Percentiles rank a stretch among this genome's conserved stretches.
These are phyloP conservation scores for Saccharomyces paradoxus DNA, from an alignment of 805 yeast species.

Conservation along the genomic window DNA sequence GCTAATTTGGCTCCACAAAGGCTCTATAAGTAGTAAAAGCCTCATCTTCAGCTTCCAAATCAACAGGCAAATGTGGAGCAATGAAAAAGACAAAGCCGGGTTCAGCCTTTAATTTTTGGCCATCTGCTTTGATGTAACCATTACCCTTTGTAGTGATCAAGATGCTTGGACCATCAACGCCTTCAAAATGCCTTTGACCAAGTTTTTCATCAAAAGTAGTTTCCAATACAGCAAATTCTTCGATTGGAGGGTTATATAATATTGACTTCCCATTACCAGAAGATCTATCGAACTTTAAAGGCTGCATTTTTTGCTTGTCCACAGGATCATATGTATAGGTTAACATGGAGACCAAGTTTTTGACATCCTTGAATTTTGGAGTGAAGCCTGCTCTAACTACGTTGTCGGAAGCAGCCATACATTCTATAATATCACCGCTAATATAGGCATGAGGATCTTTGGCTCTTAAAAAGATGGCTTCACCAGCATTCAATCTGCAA, in stretches of 20 bases:
- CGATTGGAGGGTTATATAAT: conserved; percentile 92
- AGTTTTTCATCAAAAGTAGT: conserved; percentile 47
- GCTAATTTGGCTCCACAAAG: conserved; percentile 56
- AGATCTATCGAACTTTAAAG: conserved; percentile 41
- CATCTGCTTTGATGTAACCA: conserved; percentile 47
- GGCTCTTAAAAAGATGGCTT: conserved; percentile 93
- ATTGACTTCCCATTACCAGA: conserved; percentile 58
- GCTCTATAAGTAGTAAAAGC: conserved; percentile 84
- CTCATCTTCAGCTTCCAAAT: conserved; percentile 43
- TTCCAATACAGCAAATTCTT: conserved; percentile 89
- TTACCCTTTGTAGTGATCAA: conserved; percentile 74
- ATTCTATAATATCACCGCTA: conserved; percentile 93
- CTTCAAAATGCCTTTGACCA: conserved; percentile 47
- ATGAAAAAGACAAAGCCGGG: conserved; percentile 80
- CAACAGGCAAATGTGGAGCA: conserved; percentile 66
- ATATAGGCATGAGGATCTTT: conserved; percentile 98
- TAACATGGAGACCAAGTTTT: conserved; percentile 80
- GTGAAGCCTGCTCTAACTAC: conserved; percentile 98
- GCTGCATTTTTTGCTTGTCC: conserved; percentile 85
- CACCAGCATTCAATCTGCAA: conserved; percentile 73
- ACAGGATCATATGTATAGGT: conserved; percentile 86
- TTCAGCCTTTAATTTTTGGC: conserved; percentile 40
- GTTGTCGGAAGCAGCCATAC: conserved; percentile 98
- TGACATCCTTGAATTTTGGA: conserved; percentile 96
- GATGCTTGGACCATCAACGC: conserved; percentile 80